Base-by-base conservation (phyloP, 768 basidiomycete species). In the Naganishia kalamii region DNA sequence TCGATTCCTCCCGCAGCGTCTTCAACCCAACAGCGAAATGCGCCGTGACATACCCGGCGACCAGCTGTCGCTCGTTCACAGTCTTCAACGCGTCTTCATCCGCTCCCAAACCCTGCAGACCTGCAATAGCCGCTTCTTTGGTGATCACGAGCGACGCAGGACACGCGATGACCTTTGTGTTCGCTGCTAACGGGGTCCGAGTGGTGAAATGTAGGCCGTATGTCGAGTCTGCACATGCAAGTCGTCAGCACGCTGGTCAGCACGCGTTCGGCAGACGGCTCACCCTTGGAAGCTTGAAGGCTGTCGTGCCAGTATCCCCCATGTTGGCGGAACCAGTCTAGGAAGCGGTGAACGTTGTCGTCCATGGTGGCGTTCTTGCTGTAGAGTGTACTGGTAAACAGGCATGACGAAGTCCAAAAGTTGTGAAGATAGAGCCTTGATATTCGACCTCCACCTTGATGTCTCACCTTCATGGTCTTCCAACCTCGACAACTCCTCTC, bases 1-100 rank as follows among this genome's bases (percentile, higher is more conserved):
- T 44, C 43, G 43, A 10, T 15, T 44, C 43, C 43, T 6, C 6
- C 8, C 10, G 43, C 12, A 44, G 12, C 43, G 12, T n/a, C 43
- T 44, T 51, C 37, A 52, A 23, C 19, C 41, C 63, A 35, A 54
- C n/a, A 21, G 30, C 60, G 25, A 52, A 64, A 41, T 64, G 63
- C 41, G 47, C 3, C 33, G 50, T 37, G 17, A 64, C 32, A 47
- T 64, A 64, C 1, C 48, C 50, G 23, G 63, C 48, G 19, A 64
- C 46, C 51, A 50, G 21, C 63, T 64, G 63, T 43, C 63, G 49
- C 43, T 57, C 63, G 30, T 64, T 64, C 41, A 64, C 33, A 25
- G 29, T 30, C 25, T 40, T 27, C 37, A 57, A 33, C 2, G 21
- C 54, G 23, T n/a, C 7, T 29, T 19, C n/a, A 40, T 37, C 37